Conservation (phyloP, 768 basidiomycete species). For the Russula earlei region DNA sequence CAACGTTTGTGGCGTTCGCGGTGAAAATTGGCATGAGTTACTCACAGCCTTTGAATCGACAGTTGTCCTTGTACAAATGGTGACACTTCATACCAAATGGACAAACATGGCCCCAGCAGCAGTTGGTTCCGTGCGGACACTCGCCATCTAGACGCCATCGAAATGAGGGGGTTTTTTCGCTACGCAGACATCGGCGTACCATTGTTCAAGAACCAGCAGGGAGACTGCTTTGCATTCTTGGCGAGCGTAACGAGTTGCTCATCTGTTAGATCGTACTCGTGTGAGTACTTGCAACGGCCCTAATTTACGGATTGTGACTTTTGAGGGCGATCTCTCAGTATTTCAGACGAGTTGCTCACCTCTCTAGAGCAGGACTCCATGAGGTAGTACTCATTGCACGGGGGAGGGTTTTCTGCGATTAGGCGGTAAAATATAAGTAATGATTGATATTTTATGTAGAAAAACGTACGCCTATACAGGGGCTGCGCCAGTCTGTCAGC, state of each 20-base stretch:
- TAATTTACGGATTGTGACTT: slow-evolving; percentile 5
- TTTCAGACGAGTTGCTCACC: slow-evolving; percentile 20
- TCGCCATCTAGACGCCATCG: slow-evolving; percentile 39
- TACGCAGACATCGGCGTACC: slow-evolving; percentile 32
- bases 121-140: slow-evolving; percentile 66
- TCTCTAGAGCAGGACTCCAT: slow-evolving; percentile 74
- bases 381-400: slow-evolving; percentile 78
- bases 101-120: slow-evolving; percentile 80
- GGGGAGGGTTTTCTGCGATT: slow-evolving; percentile 62
- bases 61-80: slow-evolving; percentile 70
- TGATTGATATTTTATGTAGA: too few relatives aligned
- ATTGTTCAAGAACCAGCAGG: slow-evolving; percentile 77
- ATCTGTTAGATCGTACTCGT: slow-evolving; percentile 62
- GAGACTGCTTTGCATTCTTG: slow-evolving; percentile 74
- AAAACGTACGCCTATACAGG: slow-evolving; percentile 14
- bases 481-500: slow-evolving; percentile 4
- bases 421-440: too few relatives aligned
- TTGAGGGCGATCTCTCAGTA: neutral
- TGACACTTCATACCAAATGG: slow-evolving; percentile 52
- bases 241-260: slow-evolving; percentile 67
- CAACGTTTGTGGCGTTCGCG: neutral
- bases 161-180: neutral
- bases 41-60: slow-evolving; percentile 76
- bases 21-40: slow-evolving; percentile 1
- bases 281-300: slow-evolving; percentile 69